Evolutionary conservation across 2,329 filamentous ascomycete genomes (phyloP).

Genomic region (Myriosclerotinia duriaeana): DNA sequence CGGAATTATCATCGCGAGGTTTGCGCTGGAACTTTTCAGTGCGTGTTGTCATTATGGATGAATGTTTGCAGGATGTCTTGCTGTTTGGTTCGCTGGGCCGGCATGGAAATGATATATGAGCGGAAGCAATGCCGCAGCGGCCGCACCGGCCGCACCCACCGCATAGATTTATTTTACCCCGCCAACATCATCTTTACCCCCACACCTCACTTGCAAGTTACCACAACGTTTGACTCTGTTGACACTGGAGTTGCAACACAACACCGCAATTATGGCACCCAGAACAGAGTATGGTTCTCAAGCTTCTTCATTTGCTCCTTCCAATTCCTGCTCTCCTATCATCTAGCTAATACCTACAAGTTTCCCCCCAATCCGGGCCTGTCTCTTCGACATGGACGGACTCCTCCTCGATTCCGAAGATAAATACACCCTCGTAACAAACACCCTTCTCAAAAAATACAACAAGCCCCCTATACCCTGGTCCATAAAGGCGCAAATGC

Average conservation of each 20-base stretch:
- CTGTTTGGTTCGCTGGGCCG: slow-evolving; percentile 23
- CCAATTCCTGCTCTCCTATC: not conserved
- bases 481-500: slow-evolving; percentile 85
- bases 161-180: slow-evolving; percentile 6
- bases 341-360: slow-evolving; percentile 44
- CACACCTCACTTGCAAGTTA: slow-evolving; percentile 19
- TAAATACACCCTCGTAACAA: slow-evolving; percentile 81
- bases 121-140: slow-evolving; percentile 16
- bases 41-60: slow-evolving; percentile 37
- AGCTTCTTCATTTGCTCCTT: not conserved
- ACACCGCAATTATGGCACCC: slow-evolving; percentile 25
- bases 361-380: slow-evolving; percentile 79
- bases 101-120: slow-evolving; percentile 13
- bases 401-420: slow-evolving; percentile 94
- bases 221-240: slow-evolving; percentile 1
- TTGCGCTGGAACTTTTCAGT: slow-evolving; percentile 40
- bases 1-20: slow-evolving; percentile 32
- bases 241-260: not conserved
- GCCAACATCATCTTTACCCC: slow-evolving; percentile 11
- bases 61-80: slow-evolving; percentile 12
- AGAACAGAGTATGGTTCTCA: slow-evolving; percentile 29
- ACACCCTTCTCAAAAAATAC: slow-evolving; percentile 76
- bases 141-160: slow-evolving; percentile 10
- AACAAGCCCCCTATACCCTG: slow-evolving; percentile 76
- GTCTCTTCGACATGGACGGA: slow-evolving; percentile 98